phyloP scores from a whole-genome alignment of 352 stramenopile species.

The Phytophthora ramorum region DNA sequence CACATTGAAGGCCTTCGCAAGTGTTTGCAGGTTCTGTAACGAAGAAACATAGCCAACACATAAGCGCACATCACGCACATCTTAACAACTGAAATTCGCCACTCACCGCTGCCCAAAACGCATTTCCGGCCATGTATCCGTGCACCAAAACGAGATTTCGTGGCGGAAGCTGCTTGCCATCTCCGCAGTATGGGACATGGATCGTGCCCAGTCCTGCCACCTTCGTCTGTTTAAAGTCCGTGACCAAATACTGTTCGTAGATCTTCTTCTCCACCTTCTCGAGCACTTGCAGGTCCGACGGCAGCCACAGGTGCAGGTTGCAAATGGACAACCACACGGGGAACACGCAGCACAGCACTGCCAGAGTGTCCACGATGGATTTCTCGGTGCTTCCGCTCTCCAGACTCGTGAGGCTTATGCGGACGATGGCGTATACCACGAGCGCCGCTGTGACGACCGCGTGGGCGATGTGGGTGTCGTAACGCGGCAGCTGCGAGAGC shows the following conservation, averaged over 20 bases:
- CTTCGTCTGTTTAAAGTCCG: slow-evolving; percentile 58
- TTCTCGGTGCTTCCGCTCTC: slow-evolving; percentile 43
- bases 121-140: slow-evolving; percentile 80
- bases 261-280: slow-evolving; percentile 71
- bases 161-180: slow-evolving; percentile 53
- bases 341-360: slow-evolving; percentile 51
- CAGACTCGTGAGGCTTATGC: slow-evolving; percentile 47
- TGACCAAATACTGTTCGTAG: slow-evolving; percentile 71
- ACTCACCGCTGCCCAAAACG: slow-evolving; percentile 76
- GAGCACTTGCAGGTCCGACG: slow-evolving; percentile 52
- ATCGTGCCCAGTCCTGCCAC: slow-evolving; percentile 76
- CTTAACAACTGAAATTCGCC: background rate
- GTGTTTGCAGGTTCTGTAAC: slow-evolving; percentile 69
- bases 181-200: slow-evolving; percentile 79
- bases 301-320: slow-evolving; percentile 62
- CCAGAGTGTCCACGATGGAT: slow-evolving; percentile 44
- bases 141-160: slow-evolving; percentile 78
- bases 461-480: slow-evolving; percentile 34
- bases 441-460: slow-evolving; percentile 38
- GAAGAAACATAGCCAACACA: background rate
- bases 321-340: slow-evolving; percentile 59
- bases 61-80: background rate
- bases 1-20: slow-evolving; percentile 84
- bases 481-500: slow-evolving; percentile 37
- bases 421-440: slow-evolving; percentile 58